phyloP scores from a whole-genome alignment of 2,329 filamentous ascomycete genomes.

The Fusarium kyushuense region DNA sequence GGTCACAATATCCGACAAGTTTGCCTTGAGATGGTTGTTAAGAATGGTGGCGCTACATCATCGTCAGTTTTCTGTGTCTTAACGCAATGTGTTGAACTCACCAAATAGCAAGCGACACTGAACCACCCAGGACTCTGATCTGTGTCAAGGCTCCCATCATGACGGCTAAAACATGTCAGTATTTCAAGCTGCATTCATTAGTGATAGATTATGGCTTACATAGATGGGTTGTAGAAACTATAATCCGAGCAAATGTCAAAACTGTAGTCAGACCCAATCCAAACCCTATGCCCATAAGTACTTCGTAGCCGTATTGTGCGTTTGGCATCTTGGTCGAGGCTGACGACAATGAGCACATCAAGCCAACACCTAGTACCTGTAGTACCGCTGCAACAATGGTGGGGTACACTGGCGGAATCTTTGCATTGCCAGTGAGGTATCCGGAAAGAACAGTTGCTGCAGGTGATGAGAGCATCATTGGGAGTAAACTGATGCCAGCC shows the following conservation, averaged over 20 bases:
- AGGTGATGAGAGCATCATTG: slow-evolving; percentile 11
- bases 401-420: neutral
- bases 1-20: neutral
- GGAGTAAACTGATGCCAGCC: slow-evolving; percentile 6
- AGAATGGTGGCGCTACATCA: neutral
- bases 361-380: neutral
- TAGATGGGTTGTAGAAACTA: neutral
- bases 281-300: slow-evolving; percentile 5
- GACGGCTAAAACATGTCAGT: neutral
- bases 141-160: slow-evolving; percentile 15
- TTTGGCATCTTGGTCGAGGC: neutral
- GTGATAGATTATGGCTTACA: fast-evolving
- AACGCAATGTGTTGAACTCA: fast-evolving
- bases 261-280: neutral
- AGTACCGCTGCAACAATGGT: neutral
- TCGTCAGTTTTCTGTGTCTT: fast-evolving
- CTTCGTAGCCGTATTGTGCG: slow-evolving; percentile 13
- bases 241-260: slow-evolving; percentile 1
- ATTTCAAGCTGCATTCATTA: fast-evolving
- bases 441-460: slow-evolving; percentile 1
- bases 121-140: slow-evolving; percentile 11
- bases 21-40: slow-evolving; percentile 1
- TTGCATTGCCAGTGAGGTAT: neutral
- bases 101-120: slow-evolving; percentile 12
- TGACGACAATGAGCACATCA: slow-evolving; percentile 1